A percentile compares a stretch with the other conserved stretches of the same genome.
Conservation (phyloP, 2,329 filamentous ascomycete species). For the Alternaria brassicae region DNA sequence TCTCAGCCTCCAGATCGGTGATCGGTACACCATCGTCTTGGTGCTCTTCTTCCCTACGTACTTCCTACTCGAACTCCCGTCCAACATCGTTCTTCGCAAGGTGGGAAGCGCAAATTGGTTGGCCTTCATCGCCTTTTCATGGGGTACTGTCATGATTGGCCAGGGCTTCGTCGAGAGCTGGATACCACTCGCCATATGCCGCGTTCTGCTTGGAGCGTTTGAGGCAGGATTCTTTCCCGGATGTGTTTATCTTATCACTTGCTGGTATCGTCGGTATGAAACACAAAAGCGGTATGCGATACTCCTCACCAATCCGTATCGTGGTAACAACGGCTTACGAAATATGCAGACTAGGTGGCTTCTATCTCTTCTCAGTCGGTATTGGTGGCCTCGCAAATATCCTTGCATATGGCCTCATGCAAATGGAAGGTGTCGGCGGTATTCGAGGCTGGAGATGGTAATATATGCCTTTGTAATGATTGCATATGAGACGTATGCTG, state of each 20-base stretch:
- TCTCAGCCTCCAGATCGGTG: constrained; percentile 29
- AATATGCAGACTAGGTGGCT: constrained; percentile 22
- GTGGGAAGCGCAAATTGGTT: constrained; percentile 41
- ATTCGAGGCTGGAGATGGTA: constrained; percentile 38
- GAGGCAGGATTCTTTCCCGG: constrained; percentile 40
- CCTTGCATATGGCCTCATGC: constrained; percentile 38
- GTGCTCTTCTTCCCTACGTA: constrained; percentile 41
- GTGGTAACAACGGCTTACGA: background rate
- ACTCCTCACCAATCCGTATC: background rate
- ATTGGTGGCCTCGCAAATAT: constrained; percentile 38
- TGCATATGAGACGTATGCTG: background rate
- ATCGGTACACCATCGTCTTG: constrained; percentile 35
- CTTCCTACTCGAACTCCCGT: constrained; percentile 31
- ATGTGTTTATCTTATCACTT: constrained; percentile 39
- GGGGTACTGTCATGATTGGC: constrained; percentile 38
- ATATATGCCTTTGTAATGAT: background rate
- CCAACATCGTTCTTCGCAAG: constrained; percentile 34
- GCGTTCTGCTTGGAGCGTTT: constrained; percentile 32
- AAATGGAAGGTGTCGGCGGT: constrained; percentile 34
- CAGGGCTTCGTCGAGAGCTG: constrained; percentile 36
- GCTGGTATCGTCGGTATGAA: constrained; percentile 38
- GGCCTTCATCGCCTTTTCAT: constrained; percentile 32
- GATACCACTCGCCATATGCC: constrained; percentile 29
- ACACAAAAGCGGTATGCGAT: constrained; percentile 30
- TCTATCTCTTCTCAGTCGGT: constrained; percentile 37